Base-by-base conservation (phyloP, 345 rosid species). In the Eucalyptus sp. region DNA sequence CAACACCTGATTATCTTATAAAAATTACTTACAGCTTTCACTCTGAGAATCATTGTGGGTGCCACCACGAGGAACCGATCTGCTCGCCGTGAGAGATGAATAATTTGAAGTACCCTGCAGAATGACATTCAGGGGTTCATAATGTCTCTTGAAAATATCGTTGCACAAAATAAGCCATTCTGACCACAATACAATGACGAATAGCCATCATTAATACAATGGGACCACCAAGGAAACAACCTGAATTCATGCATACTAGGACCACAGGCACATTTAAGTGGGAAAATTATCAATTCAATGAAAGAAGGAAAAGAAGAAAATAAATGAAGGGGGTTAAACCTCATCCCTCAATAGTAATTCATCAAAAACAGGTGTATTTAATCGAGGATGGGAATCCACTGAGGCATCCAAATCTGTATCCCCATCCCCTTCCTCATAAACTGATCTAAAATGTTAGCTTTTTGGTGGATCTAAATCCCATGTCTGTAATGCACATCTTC, bases 41-140 rank as follows among this genome's bases (percentile, higher is more conserved):
- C 83, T 41, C 83, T 76, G 94, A 89, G 89, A 64, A 80, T 88
- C 71, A 87, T 88, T 87, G 87, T 52, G 90, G 87, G 89, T 91
- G 83, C 86, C 89, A 89, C 89, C 87, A 86, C 87, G 87, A 37
- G 86, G 91, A 87, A 89, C 90, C 10, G 90, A 87, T 60, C 86
- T 91, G 89, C 88, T 89, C 54, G 89, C 91, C 29, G 86, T 88
- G 68, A 71, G 49, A 27, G 66, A 62, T 51, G 41, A 86, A 86
- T 29, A 22, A 94, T 88, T 62, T 81, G 68, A 88, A 52, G 33
- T 79, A 51, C 86, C 62, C 89, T 88, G 89, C 76, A 88, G 27
- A 33, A 54, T 88, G 48, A 41, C 83, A 20, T 76, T 76, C 31
- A 60, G 24, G 37, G 80, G 51, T 64, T 87, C 88, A 62, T 16